Evolutionary conservation across 805 yeast genomes (phyloP).

Genomic region (Monosporozyma yasuniensis): DNA sequence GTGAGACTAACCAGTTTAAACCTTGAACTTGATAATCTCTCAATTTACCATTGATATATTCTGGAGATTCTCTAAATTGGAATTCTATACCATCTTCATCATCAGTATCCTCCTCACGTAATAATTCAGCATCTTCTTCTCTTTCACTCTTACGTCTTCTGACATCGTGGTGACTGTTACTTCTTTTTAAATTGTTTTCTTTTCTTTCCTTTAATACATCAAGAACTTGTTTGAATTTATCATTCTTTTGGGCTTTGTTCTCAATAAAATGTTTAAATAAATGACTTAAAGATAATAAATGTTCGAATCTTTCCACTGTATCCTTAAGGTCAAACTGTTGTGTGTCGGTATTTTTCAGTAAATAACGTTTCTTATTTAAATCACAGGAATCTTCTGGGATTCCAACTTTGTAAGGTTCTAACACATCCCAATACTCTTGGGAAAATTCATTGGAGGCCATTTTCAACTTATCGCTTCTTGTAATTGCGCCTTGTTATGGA

Average conservation of each 20-base stretch:
- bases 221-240: constrained; percentile 44
- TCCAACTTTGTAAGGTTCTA: constrained; percentile 8
- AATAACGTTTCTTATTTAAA: constrained; percentile 19
- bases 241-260: constrained; percentile 54
- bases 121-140: constrained; percentile 69
- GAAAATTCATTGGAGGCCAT: constrained; percentile 4
- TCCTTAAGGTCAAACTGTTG: constrained; percentile 43
- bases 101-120: constrained; percentile 37
- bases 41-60: constrained; percentile 52
- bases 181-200: constrained; percentile 8
- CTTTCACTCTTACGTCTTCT: constrained; percentile 64
- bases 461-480: neutral
- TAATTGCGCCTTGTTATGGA: no score
- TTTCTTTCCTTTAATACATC: constrained; percentile 28
- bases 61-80: constrained; percentile 76
- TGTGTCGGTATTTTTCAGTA: constrained; percentile 17
- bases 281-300: constrained; percentile 55
- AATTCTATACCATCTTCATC: constrained; percentile 19
- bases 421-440: constrained; percentile 16
- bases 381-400: constrained; percentile 12
- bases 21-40: constrained; percentile 77
- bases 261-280: constrained; percentile 62
- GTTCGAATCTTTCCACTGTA: constrained; percentile 58
- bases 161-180: constrained; percentile 7
- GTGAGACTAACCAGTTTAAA: constrained; percentile 64